These are phyloP conservation scores for Dryas drummondii DNA, from an alignment of 306 rosid species.

Conservation along the genomic window DNA sequence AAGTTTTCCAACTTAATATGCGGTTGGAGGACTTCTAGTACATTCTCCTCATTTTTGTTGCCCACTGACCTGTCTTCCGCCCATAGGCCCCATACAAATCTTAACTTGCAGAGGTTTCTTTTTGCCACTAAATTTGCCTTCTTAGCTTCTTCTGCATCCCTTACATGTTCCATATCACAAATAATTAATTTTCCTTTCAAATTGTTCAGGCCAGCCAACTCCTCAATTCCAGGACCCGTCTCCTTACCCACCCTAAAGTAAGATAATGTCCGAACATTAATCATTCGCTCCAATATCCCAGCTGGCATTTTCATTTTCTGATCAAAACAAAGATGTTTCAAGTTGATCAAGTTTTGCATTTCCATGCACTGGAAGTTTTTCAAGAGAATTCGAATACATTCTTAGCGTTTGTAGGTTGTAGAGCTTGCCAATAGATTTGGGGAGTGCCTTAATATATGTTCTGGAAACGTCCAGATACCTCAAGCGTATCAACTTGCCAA, in stretches of 20 bases:
- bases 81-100: neutral
- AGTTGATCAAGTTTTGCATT: neutral
- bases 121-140: neutral
- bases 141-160: neutral
- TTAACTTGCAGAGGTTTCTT: neutral
- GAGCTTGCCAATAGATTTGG: constrained; percentile 12
- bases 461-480: neutral
- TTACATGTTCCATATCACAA: neutral
- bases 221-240: neutral
- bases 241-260: neutral
- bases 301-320: neutral
- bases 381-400: fast-evolving
- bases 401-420: constrained; percentile 1
- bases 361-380: neutral
- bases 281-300: neutral
- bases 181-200: neutral
- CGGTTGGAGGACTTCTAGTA: neutral
- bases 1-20: neutral
- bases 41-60: neutral
- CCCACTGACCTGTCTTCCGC: no score
- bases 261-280: neutral
- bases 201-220: neutral
- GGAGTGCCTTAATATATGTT: neutral
- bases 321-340: neutral
- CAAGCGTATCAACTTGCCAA: constrained; percentile 11